Evolutionary conservation across 345 rosid genomes (phyloP), one percentile per base, ranked within the genome.

Genomic region (Acer saccharum): DNA sequence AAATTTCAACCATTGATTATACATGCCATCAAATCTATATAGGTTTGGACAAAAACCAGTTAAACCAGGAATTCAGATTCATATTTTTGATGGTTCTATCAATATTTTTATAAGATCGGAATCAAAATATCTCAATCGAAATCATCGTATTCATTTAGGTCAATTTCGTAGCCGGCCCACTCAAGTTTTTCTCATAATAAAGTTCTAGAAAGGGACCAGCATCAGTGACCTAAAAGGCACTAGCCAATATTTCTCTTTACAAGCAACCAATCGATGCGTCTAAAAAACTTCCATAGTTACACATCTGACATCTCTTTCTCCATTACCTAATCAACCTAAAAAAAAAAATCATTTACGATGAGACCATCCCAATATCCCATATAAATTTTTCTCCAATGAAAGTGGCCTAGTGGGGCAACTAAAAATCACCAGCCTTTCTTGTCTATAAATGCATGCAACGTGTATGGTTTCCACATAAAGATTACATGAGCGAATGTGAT

Each of bases 361-460:
- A 25, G 1, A 25, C 27, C 27, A 25, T 25, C 27, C 25, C 25
- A 23, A 23, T 23, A 23, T 23, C 25, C 27, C 27, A 25, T 29
- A 29, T 29, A 29, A 29, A 0, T 2, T 29, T 29, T 27, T 27
- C 29, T 27, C 29, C 29, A 0, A 27, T 65, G 14, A 12, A 27
- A 48, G 77, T 64, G 70, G 77, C 14, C 7, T 18, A 48, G 77
- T 64, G 71, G 77, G 29, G 48, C 20, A 29, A 7, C 35, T 5
- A 20, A 14, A 43, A 21, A 43, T 41, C 17, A 23, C 52, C 18
- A 16, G 2, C 17, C 52, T 29, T 32, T 20, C 16, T n/a, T 12
- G 21, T 6, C 32, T 39, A 73, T 23, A 8, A 39, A 50, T 71
- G 67, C 61, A 25, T 57, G 44, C 43, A 68, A 68, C 46, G 32